Evolutionary conservation across 1,139 yeast genomes (phyloP).

Genomic region (Scheffersomyces cryptocercus): DNA sequence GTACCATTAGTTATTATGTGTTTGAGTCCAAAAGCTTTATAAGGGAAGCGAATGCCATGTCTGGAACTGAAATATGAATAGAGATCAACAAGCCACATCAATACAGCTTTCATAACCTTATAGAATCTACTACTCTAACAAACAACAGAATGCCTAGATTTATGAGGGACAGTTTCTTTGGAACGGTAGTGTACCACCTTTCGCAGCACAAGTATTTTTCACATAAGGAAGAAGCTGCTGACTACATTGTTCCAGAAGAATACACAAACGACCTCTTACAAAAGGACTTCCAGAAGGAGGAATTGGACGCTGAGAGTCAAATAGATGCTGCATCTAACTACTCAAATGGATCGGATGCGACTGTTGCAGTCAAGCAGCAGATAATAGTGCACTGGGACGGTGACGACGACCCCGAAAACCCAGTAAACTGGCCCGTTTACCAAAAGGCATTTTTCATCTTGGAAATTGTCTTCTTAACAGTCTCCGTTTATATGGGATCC

Average conservation of each 20-base stretch:
- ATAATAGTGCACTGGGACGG: constrained; percentile 45
- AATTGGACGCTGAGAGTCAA: neutral
- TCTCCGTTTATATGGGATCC: constrained; percentile 60
- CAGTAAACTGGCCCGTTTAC: constrained; percentile 52
- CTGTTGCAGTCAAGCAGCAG: neutral
- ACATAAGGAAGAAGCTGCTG: constrained; percentile 33
- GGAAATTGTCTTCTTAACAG: constrained; percentile 47
- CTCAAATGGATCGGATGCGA: neutral
- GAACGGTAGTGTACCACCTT: constrained; percentile 32
- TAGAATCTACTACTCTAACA: no score
- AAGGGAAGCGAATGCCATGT: no score
- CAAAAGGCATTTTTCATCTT: constrained; percentile 40
- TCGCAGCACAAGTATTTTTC: constrained; percentile 30
- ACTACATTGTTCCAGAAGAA: constrained; percentile 34
- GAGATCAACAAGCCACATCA: no score
- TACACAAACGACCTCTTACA: constrained; percentile 11
- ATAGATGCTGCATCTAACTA: no score
- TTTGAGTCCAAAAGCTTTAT: no score
- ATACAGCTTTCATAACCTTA: no score
- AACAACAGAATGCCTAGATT: constrained; percentile 13
- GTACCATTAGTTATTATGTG: no score
- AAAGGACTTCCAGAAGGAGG: neutral
- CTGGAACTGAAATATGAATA: no score
- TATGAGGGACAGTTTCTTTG: constrained; percentile 35
- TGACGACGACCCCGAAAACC: constrained; percentile 57